These are phyloP conservation scores for Aspergillus cejpii DNA, from an alignment of 2,329 filamentous ascomycete species.

Conservation along the genomic window DNA sequence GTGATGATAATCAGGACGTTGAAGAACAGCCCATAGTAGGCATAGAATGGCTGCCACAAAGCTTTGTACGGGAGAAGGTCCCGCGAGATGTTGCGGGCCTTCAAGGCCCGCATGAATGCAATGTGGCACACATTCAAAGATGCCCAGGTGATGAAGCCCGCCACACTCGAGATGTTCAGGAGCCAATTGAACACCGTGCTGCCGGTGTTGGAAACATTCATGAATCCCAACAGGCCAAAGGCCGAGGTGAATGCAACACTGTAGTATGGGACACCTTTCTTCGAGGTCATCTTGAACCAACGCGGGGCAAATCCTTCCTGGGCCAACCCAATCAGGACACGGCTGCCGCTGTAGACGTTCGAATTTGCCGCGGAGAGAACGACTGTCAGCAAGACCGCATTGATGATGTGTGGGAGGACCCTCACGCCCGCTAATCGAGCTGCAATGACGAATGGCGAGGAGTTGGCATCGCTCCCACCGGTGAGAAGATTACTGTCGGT, in stretches of 20 bases:
- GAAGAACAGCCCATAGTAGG: slow-evolving; percentile 61
- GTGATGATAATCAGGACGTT: slow-evolving; percentile 59
- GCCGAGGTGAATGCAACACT: slow-evolving; percentile 41
- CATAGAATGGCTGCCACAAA: slow-evolving; percentile 56
- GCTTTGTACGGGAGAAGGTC: slow-evolving; percentile 55
- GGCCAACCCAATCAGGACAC: slow-evolving; percentile 62
- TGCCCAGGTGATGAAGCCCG: slow-evolving; percentile 34
- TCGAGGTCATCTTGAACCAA: slow-evolving; percentile 39
- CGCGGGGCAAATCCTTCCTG: slow-evolving; percentile 42
- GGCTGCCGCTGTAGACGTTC: slow-evolving; percentile 47
- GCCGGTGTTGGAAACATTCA: slow-evolving; percentile 59
- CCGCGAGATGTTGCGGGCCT: slow-evolving; percentile 52
- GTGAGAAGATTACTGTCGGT: slow-evolving; percentile 50
- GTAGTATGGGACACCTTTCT: slow-evolving; percentile 41
- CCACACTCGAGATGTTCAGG: slow-evolving; percentile 31
- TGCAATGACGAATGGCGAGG: slow-evolving; percentile 42
- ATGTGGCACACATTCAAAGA: slow-evolving; percentile 51
- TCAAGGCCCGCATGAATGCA: slow-evolving; percentile 57
- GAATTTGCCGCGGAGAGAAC: slow-evolving; percentile 42
- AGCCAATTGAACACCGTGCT: slow-evolving; percentile 51
- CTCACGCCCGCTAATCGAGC: slow-evolving; percentile 35
- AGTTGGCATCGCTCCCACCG: slow-evolving; percentile 33
- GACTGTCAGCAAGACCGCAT: slow-evolving; percentile 39
- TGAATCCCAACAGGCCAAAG: slow-evolving; percentile 61
- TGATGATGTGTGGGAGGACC: slow-evolving; percentile 37